A percentile compares a stretch with the other conserved stretches of the same genome.
These are phyloP conservation scores for Nymphaea thermarum DNA, from an alignment of 164 flowering plant species.

Conservation along the genomic window DNA sequence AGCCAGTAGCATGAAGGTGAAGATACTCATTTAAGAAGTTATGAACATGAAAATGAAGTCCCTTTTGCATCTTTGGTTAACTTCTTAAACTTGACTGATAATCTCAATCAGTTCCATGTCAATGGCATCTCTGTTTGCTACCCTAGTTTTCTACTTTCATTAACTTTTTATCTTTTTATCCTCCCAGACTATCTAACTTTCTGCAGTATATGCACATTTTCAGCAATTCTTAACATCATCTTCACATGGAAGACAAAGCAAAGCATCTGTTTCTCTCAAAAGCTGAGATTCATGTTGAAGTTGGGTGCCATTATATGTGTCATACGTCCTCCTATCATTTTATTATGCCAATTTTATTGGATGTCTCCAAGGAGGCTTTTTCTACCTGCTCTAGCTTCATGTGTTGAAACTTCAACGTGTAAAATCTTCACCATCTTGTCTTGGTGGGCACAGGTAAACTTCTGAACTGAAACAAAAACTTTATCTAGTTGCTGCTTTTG, in stretches of 20 bases:
- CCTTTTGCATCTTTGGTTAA: too few species aligned
- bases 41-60: too few species aligned
- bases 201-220: conserved; percentile 9
- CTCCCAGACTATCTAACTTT: too few species aligned
- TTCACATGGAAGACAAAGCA: conserved; percentile 83
- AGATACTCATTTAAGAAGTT: too few species aligned
- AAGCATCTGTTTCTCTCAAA: conserved; percentile 43
- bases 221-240: conserved; percentile 74
- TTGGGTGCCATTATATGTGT: conserved; percentile 69
- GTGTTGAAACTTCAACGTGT: conserved; percentile 69
- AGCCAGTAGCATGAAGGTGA: too few species aligned
- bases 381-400: conserved; percentile 56
- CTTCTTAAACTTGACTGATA: too few species aligned
- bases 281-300: conserved; percentile 40
- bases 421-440: conserved; percentile 37
- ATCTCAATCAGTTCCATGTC: too few species aligned
- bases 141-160: too few species aligned
- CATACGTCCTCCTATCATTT: conserved; percentile 53
- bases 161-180: too few species aligned
- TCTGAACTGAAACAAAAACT: background rate
- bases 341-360: conserved; percentile 21
- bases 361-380: too few species aligned
- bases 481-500: too few species aligned
- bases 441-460: conserved; percentile 85
- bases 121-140: too few species aligned